phyloP scores from a whole-genome alignment of 2,329 filamentous ascomycete species.

The Trichoderma citrinoviride region DNA sequence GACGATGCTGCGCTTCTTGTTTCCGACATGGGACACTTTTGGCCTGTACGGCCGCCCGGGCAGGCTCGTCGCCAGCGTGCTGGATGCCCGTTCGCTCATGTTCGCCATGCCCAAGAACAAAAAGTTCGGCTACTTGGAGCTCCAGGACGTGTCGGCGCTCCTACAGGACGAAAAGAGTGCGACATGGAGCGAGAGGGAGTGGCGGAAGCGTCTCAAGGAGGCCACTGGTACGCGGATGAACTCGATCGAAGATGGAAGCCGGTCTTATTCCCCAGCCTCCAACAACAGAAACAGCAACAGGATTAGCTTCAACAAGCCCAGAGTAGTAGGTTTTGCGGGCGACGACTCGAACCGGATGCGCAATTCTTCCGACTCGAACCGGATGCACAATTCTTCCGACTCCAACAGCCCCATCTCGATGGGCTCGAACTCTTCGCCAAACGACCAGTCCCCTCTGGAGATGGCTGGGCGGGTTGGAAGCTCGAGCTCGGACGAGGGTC shows the following conservation, averaged over 20 bases:
- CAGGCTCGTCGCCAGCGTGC: conserved; percentile 79
- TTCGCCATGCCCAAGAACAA: conserved; percentile 92
- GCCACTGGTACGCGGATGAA: conserved; percentile 78
- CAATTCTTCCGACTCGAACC: conserved; percentile 47
- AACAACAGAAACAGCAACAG: conserved; percentile 56
- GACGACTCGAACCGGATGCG: conserved; percentile 50
- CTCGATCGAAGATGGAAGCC: conserved; percentile 52
- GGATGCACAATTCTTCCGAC: conserved; percentile 51
- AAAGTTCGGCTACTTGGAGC: conserved; percentile 86
- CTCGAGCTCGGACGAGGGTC: conserved; percentile 57
- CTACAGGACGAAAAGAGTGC: conserved; percentile 75
- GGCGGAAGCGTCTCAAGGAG: conserved; percentile 87
- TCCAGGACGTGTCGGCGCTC: conserved; percentile 76
- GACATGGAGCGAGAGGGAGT: conserved; percentile 75
- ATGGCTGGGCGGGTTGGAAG: conserved; percentile 43
- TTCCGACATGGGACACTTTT: conserved; percentile 93
- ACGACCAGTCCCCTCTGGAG: conserved; percentile 38
- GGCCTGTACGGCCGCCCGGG: conserved; percentile 85
- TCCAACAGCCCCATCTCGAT: conserved; percentile 33
- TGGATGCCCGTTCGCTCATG: conserved; percentile 89
- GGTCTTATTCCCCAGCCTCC: conserved; percentile 50
- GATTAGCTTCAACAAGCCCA: conserved; percentile 47
- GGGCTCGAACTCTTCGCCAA: conserved; percentile 35
- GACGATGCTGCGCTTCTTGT: conserved; percentile 88
- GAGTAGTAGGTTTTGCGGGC: conserved; percentile 56